Conservation (phyloP, 106 monocot species). For the Acorus gramineus region DNA sequence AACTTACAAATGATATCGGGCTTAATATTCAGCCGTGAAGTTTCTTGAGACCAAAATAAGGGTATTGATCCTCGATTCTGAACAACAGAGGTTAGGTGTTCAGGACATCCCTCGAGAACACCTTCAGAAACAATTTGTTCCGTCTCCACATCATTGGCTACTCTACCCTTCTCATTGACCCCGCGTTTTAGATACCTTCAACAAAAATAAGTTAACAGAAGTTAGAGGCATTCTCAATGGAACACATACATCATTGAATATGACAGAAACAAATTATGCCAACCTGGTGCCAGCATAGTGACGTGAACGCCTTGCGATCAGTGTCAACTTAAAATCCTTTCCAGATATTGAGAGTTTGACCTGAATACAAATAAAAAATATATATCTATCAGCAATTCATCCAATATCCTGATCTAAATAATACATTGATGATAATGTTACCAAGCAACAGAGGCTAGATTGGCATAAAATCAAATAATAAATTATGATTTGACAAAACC, state of each 20-base stretch:
- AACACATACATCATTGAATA: no score
- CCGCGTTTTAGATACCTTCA: conserved; percentile 85
- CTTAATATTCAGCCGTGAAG: conserved; percentile 76
- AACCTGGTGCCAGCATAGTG: conserved; percentile 98
- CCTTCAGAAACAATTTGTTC: conserved; percentile 89
- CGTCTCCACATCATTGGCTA: conserved; percentile 99
- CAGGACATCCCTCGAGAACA: conserved; percentile 33
- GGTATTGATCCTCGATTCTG: conserved; percentile 98
- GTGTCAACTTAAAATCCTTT: conserved; percentile 72
- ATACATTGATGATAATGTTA: no score
- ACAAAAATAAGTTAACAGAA: no score
- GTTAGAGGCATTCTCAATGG: no score
- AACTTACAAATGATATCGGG: conserved; percentile 93
- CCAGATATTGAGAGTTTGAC: conserved; percentile 62
- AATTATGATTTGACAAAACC: no score
- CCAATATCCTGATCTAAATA: no score
- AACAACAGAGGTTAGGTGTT: conserved; percentile 75
- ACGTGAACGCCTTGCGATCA: conserved; percentile 91
- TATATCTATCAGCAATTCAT: no score
- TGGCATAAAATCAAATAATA: no score
- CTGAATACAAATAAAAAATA: conserved; percentile 27
- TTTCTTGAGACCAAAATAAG: conserved; percentile 95
- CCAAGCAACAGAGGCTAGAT: no score
- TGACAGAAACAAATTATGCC: not conserved
- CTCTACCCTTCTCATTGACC: conserved; percentile 82